A percentile compares a stretch with the other conserved stretches of the same genome.
These are phyloP conservation scores for Rhododendron simsii DNA, from an alignment of 148 eudicot species.

Conservation along the genomic window DNA sequence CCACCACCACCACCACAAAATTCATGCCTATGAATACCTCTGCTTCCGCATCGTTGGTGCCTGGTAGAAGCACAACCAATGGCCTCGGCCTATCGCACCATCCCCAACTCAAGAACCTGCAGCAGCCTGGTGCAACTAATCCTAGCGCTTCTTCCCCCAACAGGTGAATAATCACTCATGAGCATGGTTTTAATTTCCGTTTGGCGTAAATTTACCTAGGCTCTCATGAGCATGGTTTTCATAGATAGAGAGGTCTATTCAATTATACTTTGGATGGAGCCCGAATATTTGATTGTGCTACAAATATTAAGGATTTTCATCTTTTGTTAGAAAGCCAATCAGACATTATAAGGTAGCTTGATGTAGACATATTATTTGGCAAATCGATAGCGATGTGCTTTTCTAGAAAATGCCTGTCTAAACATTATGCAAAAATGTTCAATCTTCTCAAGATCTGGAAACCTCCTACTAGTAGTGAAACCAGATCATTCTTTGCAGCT, in stretches of 20 bases:
- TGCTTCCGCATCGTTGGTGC: conserved; percentile 17
- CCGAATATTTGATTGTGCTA: neutral
- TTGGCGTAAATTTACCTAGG: neutral
- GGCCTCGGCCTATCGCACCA: conserved; percentile 19
- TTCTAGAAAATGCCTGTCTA: neutral
- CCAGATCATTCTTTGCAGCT: neutral
- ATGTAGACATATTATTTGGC: neutral
- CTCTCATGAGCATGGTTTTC: neutral
- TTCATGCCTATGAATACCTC: conserved; percentile 14
- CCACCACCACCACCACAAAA: neutral
- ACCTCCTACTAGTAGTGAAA: neutral
- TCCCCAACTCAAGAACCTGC: conserved; percentile 30
- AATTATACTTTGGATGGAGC: neutral
- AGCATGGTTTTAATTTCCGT: neutral
- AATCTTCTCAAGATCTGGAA: neutral
- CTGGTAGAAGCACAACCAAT: conserved; percentile 23
- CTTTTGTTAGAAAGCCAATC: neutral
- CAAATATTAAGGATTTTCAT: neutral
- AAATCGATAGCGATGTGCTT: neutral
- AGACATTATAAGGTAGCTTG: neutral
- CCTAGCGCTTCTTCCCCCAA: conserved; percentile 14
- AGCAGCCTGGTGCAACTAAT: conserved; percentile 30
- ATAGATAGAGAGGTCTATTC: neutral
- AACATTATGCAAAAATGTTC: neutral
- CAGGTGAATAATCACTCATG: conserved; percentile 22